phyloP scores from a whole-genome alignment of 257 asterid genomes.

The Osmanthus fragrans region DNA sequence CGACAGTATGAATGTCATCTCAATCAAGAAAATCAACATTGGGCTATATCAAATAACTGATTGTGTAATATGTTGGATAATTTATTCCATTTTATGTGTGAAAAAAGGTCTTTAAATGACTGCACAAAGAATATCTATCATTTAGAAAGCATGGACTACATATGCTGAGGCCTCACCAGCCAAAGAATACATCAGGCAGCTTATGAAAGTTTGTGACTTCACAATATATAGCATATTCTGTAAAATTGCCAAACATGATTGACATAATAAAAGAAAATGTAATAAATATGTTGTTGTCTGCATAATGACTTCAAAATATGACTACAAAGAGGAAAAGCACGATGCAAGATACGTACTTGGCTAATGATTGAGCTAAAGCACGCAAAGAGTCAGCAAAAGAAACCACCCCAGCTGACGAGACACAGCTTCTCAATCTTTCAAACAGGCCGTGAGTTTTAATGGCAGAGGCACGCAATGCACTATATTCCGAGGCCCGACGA shows the following conservation, averaged over 20 bases:
- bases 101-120: background rate
- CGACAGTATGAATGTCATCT: background rate
- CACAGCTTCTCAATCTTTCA: constrained; percentile 78
- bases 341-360: constrained; percentile 46
- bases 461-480: constrained; percentile 86
- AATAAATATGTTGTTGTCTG: background rate
- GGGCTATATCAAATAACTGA: background rate
- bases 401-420: constrained; percentile 61
- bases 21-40: background rate
- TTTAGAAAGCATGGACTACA: background rate
- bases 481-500: constrained; percentile 85
- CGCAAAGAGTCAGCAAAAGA: constrained; percentile 69
- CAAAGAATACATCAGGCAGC: background rate
- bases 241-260: too few relatives aligned
- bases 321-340: background rate
- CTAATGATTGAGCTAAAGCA: constrained; percentile 67
- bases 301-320: background rate
- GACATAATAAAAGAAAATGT: too few relatives aligned
- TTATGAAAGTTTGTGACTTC: background rate
- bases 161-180: too few relatives aligned
- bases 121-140: background rate
- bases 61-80: background rate
- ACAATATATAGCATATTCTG: background rate
- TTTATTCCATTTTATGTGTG: background rate
- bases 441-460: constrained; percentile 80